A percentile compares a stretch with the other conserved stretches of the same genome.
Conservation (phyloP, 495 filamentous ascomycete genomes). For the Neurospora sp. region DNA sequence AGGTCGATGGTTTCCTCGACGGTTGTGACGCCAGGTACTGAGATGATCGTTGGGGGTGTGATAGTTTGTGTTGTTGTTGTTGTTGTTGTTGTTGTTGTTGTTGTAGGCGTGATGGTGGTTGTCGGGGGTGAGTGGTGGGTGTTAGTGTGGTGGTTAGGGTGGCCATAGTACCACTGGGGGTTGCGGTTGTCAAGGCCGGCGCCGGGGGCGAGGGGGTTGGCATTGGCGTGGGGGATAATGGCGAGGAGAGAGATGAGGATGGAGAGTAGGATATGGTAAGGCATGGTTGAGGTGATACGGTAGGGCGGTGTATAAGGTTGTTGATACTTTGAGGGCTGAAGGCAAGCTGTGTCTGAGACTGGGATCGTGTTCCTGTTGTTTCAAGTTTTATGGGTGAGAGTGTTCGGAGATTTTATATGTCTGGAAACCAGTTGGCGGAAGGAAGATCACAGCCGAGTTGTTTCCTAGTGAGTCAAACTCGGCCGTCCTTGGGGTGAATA, state of each 20-base stretch:
- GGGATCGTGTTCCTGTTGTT: neutral
- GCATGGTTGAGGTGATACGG: neutral
- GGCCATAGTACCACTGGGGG: neutral
- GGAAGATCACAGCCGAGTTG: neutral
- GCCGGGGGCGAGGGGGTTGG: neutral
- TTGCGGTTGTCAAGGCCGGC: neutral
- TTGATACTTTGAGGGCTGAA: neutral
- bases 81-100: neutral
- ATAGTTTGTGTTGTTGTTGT: neutral
- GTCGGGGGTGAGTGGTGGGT: neutral
- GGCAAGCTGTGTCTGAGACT: neutral
- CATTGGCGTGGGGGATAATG: neutral
- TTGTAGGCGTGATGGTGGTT: neutral
- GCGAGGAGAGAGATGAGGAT: neutral
- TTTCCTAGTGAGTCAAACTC: neutral
- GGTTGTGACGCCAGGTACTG: neutral
- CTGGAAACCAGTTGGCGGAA: neutral
- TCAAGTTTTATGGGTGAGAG: neutral
- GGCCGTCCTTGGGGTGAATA: neutral
- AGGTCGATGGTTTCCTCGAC: neutral
- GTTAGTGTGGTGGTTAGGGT: neutral
- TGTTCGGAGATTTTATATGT: neutral
- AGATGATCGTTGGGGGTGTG: neutral
- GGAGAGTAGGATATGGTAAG: neutral
- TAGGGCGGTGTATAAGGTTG: neutral